Conservation (phyloP, 2,329 filamentous ascomycete species). For the Xylariaceae sp. region DNA sequence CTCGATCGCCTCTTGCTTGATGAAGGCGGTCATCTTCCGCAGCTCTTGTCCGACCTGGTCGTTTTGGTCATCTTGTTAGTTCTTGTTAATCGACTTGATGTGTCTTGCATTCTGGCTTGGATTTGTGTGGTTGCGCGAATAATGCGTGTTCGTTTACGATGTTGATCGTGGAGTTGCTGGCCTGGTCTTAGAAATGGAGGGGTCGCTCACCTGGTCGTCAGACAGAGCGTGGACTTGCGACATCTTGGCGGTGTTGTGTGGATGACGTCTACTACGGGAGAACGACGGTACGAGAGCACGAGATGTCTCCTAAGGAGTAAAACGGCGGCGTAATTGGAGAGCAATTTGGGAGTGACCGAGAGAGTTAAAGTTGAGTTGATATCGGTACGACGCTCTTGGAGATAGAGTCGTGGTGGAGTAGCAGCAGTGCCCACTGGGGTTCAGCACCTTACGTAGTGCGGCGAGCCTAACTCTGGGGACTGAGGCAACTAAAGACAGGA, state of each 20-base stretch:
- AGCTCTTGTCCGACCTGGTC: conserved; percentile 90
- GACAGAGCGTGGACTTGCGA: conserved; percentile 91
- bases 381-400: not conserved
- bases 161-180: not conserved
- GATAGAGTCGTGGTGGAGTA: conserved; percentile 13
- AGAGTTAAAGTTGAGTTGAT: not conserved
- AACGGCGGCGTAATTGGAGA: not conserved
- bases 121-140: conserved; percentile 3
- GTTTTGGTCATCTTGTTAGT: conserved; percentile 3
- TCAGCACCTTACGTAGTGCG: not conserved
- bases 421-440: not conserved
- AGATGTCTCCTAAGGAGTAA: not conserved
- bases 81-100: too few species aligned
- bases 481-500: not conserved
- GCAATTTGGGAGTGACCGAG: not conserved
- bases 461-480: not conserved
- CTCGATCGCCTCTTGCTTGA: conserved; percentile 95
- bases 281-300: not conserved
- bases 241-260: conserved; percentile 56
- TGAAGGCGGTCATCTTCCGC: conserved; percentile 99
- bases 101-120: too few species aligned
- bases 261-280: conserved; percentile 13
- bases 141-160: not conserved
- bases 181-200: not conserved
- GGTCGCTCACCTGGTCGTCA: conserved; percentile 77